Evolutionary conservation across 2,329 filamentous ascomycete species (phyloP).

Genomic region (Juglanconis sp.): DNA sequence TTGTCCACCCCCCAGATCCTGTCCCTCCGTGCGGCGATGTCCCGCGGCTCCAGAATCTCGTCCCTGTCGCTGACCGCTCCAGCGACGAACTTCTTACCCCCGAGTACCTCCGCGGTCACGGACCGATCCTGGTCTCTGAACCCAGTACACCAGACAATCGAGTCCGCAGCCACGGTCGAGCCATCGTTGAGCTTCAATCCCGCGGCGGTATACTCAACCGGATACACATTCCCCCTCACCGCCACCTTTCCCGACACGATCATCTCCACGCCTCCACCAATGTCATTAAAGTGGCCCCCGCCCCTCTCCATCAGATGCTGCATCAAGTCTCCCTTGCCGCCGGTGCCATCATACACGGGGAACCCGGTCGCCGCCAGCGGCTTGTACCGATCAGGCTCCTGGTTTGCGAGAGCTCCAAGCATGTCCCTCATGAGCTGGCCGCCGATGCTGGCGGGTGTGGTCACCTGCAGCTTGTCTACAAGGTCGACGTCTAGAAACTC

Average conservation of each 20-base stretch:
- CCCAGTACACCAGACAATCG: conserved; percentile 40
- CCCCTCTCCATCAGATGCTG: conserved; percentile 34
- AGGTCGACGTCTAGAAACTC: conserved; percentile 21
- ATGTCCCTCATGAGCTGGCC: conserved; percentile 20
- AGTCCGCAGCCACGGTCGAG: conserved; percentile 31
- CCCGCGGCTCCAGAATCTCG: conserved; percentile 23
- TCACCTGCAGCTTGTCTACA: conserved; percentile 23
- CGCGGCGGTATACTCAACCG: conserved; percentile 28
- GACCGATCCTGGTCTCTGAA: conserved; percentile 31
- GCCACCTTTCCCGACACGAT: conserved; percentile 30
- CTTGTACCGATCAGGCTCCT: conserved; percentile 33
- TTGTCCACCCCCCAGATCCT: conserved; percentile 38
- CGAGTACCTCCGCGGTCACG: conserved; percentile 26
- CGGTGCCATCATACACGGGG: conserved; percentile 31
- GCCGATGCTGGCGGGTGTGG: conserved; percentile 23
- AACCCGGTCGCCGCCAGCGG: conserved; percentile 33
- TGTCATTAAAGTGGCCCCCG: conserved; percentile 39
- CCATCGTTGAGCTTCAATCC: conserved; percentile 34
- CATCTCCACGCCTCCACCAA: conserved; percentile 30
- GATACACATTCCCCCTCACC: conserved; percentile 29
- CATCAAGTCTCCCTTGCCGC: conserved; percentile 22
- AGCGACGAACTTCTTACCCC: conserved; percentile 22
- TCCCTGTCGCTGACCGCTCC: conserved; percentile 8
- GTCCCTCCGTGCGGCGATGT: conserved; percentile 32
- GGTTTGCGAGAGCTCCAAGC: conserved; percentile 23